phyloP scores from a whole-genome alignment of 169 alveolate species.

The Eimeria tenella region DNA sequence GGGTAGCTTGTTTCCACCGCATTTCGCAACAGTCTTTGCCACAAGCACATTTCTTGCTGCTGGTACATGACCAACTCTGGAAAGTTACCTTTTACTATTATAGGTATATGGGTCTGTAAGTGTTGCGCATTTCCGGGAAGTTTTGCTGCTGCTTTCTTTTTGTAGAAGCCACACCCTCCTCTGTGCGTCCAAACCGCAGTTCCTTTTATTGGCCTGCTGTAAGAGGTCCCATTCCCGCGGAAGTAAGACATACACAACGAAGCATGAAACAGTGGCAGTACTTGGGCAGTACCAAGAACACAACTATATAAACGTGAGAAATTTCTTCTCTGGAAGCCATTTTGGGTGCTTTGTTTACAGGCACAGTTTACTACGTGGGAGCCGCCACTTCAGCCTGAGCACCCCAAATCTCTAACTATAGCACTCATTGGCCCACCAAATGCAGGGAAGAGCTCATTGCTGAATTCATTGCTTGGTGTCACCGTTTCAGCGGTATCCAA shows the following conservation, averaged over 20 bases:
- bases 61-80: too few relatives aligned
- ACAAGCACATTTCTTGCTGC: too few relatives aligned
- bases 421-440: conserved; percentile 92
- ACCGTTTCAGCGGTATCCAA: conserved; percentile 92
- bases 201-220: conserved; percentile 28
- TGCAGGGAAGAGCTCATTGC: conserved; percentile 88
- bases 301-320: too few relatives aligned
- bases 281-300: too few relatives aligned
- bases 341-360: conserved; percentile 35
- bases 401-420: conserved; percentile 73
- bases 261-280: too few relatives aligned
- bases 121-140: background rate
- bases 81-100: too few relatives aligned
- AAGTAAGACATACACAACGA: background rate
- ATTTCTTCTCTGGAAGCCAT: background rate
- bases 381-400: conserved; percentile 76
- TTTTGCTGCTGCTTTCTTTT: background rate
- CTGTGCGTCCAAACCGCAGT: background rate
- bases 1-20: background rate
- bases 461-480: conserved; percentile 87
- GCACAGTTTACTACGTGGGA: conserved; percentile 81
- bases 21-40: background rate
- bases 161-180: background rate
- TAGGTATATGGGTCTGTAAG: too few relatives aligned
- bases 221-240: conserved; percentile 57